Base-by-base conservation (phyloP, 441 rosid species). In the Gossypium schwendimanii region DNA sequence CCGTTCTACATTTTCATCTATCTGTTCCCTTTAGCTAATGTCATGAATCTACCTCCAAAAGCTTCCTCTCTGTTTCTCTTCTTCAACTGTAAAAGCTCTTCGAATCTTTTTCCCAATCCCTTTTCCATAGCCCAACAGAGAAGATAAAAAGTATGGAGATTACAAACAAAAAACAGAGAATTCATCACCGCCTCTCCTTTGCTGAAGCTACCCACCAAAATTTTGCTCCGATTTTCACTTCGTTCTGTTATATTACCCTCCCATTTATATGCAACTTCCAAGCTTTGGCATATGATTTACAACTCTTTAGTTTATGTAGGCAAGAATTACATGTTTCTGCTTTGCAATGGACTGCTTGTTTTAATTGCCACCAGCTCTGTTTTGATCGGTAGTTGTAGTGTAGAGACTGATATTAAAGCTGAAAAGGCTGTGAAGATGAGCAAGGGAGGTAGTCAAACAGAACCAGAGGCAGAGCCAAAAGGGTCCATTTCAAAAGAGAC, bases 291-390 rank as follows among this genome's bases (percentile, higher is more conserved):
- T 70, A 69, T 50, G 67, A 44, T 36, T 60, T 49, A 21, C 78
- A 82, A 28, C 66, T 63, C 68, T 61, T 80, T 28, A 55, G 75
- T 79, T 60, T 57, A 3, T 55, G 73, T 81, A 47, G 83, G 76
- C 80, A 89, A 91, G 91, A 88, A 73, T 71, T 84, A 78, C 82
- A 79, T 89, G 87, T 92, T 92, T 79, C 81, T 92, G 26, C 81
- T 91, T 20, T 92, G 93, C 79, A 92, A 92, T 74, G 95, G 95
- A 2, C 88, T 89, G 63, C 81, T 92, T 5, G 84, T 82, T 54
- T 31, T 92, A 12, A 72, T 92, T 17, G 62, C 79, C 59, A 83
- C 78, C 76, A 83, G 72, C 79, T 84, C 89, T 6, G 86, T 86
- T 28, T 75, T 81, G 69, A 68, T 76, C 20, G 69, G 58, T 17